Base-by-base conservation (phyloP, 129 eudicot genomes). In the Lonicera japonica region DNA sequence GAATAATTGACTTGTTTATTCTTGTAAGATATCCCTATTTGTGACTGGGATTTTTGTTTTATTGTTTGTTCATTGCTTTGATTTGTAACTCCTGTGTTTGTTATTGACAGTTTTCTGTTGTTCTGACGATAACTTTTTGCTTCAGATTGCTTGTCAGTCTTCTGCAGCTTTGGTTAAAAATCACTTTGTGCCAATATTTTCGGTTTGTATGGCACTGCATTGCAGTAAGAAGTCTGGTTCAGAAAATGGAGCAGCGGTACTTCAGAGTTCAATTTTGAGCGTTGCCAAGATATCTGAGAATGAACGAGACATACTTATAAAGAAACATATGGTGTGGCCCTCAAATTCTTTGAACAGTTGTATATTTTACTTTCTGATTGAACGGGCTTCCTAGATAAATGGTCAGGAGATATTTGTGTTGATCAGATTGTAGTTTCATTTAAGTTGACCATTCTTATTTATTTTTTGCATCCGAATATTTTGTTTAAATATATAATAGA, bases 161-260 rank as follows among this genome's bases (percentile, higher is more conserved):
- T 54, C 80, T 58, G 79, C 92, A 38, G 78, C 56, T 73, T 77
- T 94, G 70, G 72, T 88, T 14, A 88, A 74, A 75, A 64, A 74
- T 58, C 89, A 94, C 76, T 94, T 94, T 79, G 99, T 85, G 64
- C 85, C 82, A 53, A 79, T 85, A 70, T 94, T 94, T 79, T 88
- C 99, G n/a, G 67, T 85, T 48, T 88, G 96, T 56, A 82, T 94
- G 85, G 89, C 81, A 13, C 75, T 94, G 58, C 95, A 85, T 75
- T 88, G 96, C 73, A 88, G 92, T 79, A 88, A 83, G 79, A 85
- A 73, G 70, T 53, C 81, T 52, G 89, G 84, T 16, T 73, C 83
- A 82, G 85, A 85, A 51, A 85, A 79, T 69, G 95, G 92, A 60
- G 75, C 86, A 45, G 53, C 70, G 17, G 95, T 63, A 45, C 78